Evolutionary conservation across 2,329 filamentous ascomycete genomes (phyloP), one percentile per base, ranked within the genome.

Genomic region (Aspergillus calidoustus): DNA sequence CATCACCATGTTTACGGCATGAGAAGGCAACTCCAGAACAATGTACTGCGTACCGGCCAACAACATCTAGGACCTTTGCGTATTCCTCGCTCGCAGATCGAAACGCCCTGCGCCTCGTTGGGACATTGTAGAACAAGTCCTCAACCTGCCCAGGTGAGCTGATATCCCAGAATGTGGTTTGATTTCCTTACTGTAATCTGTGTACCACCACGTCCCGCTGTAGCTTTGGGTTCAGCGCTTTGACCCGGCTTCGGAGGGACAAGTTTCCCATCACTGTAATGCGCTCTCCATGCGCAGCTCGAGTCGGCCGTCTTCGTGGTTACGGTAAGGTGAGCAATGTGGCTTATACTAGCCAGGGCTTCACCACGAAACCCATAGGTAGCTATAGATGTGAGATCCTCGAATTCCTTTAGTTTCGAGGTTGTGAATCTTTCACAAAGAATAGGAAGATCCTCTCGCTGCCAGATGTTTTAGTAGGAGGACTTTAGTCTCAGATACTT

Each of bases 291-390:
- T 17, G 95, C 95, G 77, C 92, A 91, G 68, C 87, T 89, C 0
- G 93, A 96, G 48, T 92, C 89, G 61, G 91, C 90, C 1, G 93
- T 98, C 76, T 93, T 96, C 7, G 96, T 99, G 1, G 94, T 98
- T 48, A 99, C 92, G 4, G 90, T 92, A 23, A 99, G 84, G 80
- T 99, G 96, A 38, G 96, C 94, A 70, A 99, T 97, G 75, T 99
- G 95, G 73, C 94, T 98, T 76, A 99, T 99, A 78, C 95, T 98
- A 15, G 95, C 95, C 58, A 99, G 81, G 3, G 95, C 95, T 78
- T 99, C 95, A 59, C 95, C 95, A 57, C 95, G 90, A 73, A 99
- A 99, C n/a, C 95, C 95, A 76, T 99, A 99, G 1, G 95, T 98
- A 54, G 89, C 89, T 66, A 99, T 98, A 4, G 89, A 91, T 46